A percentile compares a stretch with the other conserved stretches of the same genome.
Evolutionary conservation across 2,329 filamentous ascomycete species (phyloP).

Genomic region (Huntiella savannae): DNA sequence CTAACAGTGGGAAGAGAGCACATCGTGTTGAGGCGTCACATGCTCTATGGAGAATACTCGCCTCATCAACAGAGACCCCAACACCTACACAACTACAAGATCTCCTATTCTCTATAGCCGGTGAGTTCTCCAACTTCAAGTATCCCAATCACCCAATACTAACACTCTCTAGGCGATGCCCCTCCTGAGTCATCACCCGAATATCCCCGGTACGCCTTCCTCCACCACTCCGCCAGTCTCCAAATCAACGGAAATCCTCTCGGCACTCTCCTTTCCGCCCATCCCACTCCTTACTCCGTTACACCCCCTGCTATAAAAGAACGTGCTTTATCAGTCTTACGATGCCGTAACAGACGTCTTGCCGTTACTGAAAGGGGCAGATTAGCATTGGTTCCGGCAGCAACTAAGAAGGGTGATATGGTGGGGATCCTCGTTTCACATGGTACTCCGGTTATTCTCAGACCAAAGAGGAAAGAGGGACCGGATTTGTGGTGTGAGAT

Average conservation of each 20-base stretch:
- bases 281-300: neutral
- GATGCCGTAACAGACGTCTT: slow-evolving; percentile 6
- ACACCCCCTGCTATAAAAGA: slow-evolving; percentile 4
- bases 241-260: slow-evolving; percentile 6
- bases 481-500: slow-evolving; percentile 10
- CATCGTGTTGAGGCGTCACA: slow-evolving; percentile 3
- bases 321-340: neutral
- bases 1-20: neutral
- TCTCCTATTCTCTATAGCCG: slow-evolving; percentile 5
- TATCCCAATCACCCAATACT: neutral
- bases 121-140: neutral
- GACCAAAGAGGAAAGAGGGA: slow-evolving; percentile 2
- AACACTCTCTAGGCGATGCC: neutral
- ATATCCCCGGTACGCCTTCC: slow-evolving; percentile 7
- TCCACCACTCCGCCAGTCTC: slow-evolving; percentile 4
- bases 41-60: slow-evolving; percentile 6
- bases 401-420: slow-evolving; percentile 9
- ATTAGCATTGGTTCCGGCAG: slow-evolving; percentile 9
- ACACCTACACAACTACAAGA: slow-evolving; percentile 7
- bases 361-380: slow-evolving; percentile 6
- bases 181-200: slow-evolving; percentile 7
- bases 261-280: slow-evolving; percentile 1
- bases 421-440: slow-evolving; percentile 7
- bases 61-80: slow-evolving; percentile 4
- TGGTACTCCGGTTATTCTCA: slow-evolving; percentile 8